Conservation (phyloP, 768 basidiomycete species). For the Mycena alexandri region DNA sequence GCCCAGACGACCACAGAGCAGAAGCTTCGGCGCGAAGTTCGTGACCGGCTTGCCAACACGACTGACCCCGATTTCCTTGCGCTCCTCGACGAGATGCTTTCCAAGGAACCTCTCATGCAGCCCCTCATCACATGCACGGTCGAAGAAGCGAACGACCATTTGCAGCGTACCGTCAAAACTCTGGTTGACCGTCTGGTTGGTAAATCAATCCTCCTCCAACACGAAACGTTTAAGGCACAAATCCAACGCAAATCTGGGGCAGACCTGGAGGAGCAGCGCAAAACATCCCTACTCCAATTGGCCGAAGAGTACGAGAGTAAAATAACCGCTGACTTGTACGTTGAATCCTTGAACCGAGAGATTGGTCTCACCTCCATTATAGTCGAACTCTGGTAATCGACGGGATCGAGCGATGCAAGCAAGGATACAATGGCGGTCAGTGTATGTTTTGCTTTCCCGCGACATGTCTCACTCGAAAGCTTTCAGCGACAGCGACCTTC, state of each 20-base stretch:
- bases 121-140: constrained; percentile 13
- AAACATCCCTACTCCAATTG: constrained; percentile 17
- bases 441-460: background rate
- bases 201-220: constrained; percentile 11
- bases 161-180: constrained; percentile 16
- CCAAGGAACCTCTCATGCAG: constrained; percentile 33
- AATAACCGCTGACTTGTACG: constrained; percentile 12
- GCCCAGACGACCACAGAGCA: constrained; percentile 2
- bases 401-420: constrained; percentile 13
- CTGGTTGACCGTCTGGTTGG: constrained; percentile 13
- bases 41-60: background rate
- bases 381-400: constrained; percentile 27
- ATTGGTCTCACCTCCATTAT: background rate
- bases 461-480: background rate
- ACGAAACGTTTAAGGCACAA: constrained; percentile 23
- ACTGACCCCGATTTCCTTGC: constrained; percentile 31
- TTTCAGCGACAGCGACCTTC: constrained; percentile 15
- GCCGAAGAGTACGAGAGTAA: constrained; percentile 29
- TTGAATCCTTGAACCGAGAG: background rate
- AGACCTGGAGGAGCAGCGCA: constrained; percentile 26
- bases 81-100: constrained; percentile 25
- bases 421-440: constrained; percentile 16
- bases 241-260: constrained; percentile 10
- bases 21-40: constrained; percentile 19
- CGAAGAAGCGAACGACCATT: constrained; percentile 19